These are phyloP conservation scores for Oleoguttula mirabilis DNA, from an alignment of 495 filamentous ascomycete species.

Conservation along the genomic window DNA sequence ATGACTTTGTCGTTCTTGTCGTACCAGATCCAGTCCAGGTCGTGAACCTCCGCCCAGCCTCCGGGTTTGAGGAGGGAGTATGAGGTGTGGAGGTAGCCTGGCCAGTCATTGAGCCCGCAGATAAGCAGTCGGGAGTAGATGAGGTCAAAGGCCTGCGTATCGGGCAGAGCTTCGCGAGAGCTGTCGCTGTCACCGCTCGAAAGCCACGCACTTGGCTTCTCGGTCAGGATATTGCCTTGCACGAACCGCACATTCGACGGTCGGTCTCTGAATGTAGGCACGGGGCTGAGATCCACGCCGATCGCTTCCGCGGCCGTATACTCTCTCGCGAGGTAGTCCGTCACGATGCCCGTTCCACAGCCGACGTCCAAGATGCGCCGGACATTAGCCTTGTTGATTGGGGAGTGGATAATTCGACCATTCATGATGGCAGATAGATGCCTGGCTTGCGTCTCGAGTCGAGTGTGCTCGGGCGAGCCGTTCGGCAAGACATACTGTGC, in stretches of 20 bases:
- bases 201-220: background rate
- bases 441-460: constrained; percentile 1
- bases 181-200: background rate
- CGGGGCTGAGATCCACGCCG: constrained; percentile 6
- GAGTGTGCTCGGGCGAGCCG: constrained; percentile 1
- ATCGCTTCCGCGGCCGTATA: constrained; percentile 9
- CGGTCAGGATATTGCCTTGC: constrained; percentile 4
- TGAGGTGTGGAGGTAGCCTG: background rate
- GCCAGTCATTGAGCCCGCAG: constrained; percentile 4
- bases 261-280: background rate
- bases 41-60: constrained; percentile 8
- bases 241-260: constrained; percentile 11
- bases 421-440: background rate
- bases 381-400: background rate
- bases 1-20: background rate
- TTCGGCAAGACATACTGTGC: background rate
- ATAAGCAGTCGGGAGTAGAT: constrained; percentile 7
- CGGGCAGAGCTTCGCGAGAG: background rate
- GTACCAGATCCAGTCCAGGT: constrained; percentile 5
- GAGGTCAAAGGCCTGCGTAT: constrained; percentile 1
- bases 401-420: constrained; percentile 1
- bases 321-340: background rate
- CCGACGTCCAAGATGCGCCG: constrained; percentile 11
- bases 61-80: constrained; percentile 2
- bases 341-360: constrained; percentile 11